phyloP scores from a whole-genome alignment of 2,329 filamentous ascomycete genomes.

The Fusarium hainanense region DNA sequence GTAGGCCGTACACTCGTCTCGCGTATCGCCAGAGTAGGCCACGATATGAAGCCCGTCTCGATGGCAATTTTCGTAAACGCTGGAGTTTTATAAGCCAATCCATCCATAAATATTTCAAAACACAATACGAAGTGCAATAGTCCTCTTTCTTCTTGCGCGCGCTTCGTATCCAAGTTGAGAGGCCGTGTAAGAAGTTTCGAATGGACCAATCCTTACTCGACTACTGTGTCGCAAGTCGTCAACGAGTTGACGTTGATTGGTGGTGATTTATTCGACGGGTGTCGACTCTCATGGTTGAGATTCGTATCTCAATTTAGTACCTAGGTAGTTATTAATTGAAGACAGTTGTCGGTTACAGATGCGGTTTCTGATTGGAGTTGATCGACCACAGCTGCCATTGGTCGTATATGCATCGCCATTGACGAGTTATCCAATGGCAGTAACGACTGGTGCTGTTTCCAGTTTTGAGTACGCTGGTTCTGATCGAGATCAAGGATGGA shows the following conservation, averaged over 20 bases:
- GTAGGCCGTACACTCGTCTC: slow-evolving; percentile 1
- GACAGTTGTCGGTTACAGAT: slow-evolving; percentile 1
- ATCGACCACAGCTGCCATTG: not conserved
- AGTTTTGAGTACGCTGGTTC: slow-evolving; percentile 5
- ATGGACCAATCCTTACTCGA: slow-evolving; percentile 1
- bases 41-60: slow-evolving; percentile 5
- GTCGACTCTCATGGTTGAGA: not conserved
- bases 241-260: slow-evolving; percentile 22
- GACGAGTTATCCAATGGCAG: slow-evolving; percentile 10
- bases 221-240: slow-evolving; percentile 11
- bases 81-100: not conserved
- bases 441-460: not conserved
- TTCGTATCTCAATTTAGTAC: slow-evolving; percentile 17
- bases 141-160: slow-evolving; percentile 21
- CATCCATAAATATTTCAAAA: not conserved
- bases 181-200: not conserved
- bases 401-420: slow-evolving; percentile 1
- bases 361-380: slow-evolving; percentile 10
- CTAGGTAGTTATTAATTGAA: not conserved
- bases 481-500: slow-evolving; percentile 27
- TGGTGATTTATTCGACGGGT: not conserved
- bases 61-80: slow-evolving; percentile 10
- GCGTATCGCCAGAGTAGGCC: slow-evolving; percentile 18
- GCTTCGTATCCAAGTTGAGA: slow-evolving; percentile 19
- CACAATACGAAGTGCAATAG: not conserved